A percentile compares a stretch with the other conserved stretches of the same genome.
Evolutionary conservation across 495 filamentous ascomycete genomes (phyloP).

Genomic region (Neurospora discreta): DNA sequence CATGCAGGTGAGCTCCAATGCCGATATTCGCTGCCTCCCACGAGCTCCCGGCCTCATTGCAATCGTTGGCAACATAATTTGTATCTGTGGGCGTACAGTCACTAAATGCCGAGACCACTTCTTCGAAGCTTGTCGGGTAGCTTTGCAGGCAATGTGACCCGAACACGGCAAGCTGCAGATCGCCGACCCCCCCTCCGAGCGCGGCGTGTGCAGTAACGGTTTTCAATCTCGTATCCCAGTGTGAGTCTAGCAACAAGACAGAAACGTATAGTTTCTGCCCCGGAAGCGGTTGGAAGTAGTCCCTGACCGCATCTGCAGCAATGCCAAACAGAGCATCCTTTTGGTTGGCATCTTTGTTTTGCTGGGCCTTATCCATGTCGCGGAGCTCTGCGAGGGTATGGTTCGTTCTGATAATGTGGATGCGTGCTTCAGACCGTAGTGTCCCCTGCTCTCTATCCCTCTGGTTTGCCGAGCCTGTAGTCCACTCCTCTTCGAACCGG

Average conservation of each 20-base stretch:
- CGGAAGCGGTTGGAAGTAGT: constrained; percentile 58
- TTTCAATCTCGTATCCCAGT: constrained; percentile 67
- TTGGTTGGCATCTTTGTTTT: constrained; percentile 53
- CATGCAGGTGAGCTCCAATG: constrained; percentile 85
- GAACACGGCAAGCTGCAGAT: constrained; percentile 76
- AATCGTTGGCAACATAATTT: constrained; percentile 70
- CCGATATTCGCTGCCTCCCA: constrained; percentile 90
- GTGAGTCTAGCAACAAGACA: constrained; percentile 68
- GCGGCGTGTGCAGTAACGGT: constrained; percentile 73
- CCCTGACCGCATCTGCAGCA: constrained; percentile 60
- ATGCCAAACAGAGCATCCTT: constrained; percentile 64
- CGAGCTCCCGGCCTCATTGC: constrained; percentile 69
- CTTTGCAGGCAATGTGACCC: constrained; percentile 82
- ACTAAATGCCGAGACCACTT: constrained; percentile 72
- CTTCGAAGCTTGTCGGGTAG: constrained; percentile 75
- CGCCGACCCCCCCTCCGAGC: constrained; percentile 50
- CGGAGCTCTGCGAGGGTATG: constrained; percentile 77
- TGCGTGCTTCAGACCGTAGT: constrained; percentile 80
- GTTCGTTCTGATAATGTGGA: constrained; percentile 71
- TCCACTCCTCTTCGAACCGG: constrained; percentile 89
- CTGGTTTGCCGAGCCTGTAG: constrained; percentile 59
- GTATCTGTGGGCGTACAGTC: constrained; percentile 86
- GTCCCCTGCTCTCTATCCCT: constrained; percentile 55
- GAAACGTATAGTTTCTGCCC: constrained; percentile 83
- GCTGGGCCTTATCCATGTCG: constrained; percentile 70